Percentiles rank a stretch among this genome's conserved stretches.
phyloP scores from a whole-genome alignment of 257 asterid genomes.

The Linaria vulgaris region DNA sequence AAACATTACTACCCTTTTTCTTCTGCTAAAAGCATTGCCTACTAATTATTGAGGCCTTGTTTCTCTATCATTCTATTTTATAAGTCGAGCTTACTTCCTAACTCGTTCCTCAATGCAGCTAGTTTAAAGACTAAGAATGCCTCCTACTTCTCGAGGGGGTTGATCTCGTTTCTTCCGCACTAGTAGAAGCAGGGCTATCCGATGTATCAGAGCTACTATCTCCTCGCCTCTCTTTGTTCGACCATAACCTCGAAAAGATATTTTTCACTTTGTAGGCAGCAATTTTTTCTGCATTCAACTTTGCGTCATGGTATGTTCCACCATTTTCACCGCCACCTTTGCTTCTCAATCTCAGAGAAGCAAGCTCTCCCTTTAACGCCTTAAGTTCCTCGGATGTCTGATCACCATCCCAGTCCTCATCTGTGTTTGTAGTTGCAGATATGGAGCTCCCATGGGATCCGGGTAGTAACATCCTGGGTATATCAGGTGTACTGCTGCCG shows the following conservation, averaged over 20 bases:
- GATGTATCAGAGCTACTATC: constrained; percentile 92
- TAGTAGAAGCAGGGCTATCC: constrained; percentile 74
- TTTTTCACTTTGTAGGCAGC: constrained; percentile 49
- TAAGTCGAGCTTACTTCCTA: too few species aligned
- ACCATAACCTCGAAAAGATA: constrained; percentile 72
- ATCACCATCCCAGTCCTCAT: constrained; percentile 78
- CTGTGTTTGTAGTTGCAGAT: constrained; percentile 74
- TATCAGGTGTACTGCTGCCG: constrained; percentile 50
- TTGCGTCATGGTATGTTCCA: constrained; percentile 4
- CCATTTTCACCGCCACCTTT: constrained; percentile 20
- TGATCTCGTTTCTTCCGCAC: constrained; percentile 64
- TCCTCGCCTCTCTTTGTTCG: constrained; percentile 58
- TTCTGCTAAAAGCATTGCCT: too few species aligned
- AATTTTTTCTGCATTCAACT: constrained; percentile 38
- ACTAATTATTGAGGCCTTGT: too few species aligned
- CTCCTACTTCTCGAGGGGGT: constrained; percentile 66
- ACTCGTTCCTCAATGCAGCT: too few species aligned
- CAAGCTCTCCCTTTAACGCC: constrained; percentile 62
- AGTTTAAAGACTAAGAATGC: constrained; percentile 35
- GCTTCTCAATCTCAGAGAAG: constrained; percentile 46
- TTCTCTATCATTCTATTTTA: too few species aligned
- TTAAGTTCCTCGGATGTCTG: constrained; percentile 68
- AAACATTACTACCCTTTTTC: too few species aligned
- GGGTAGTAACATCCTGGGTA: constrained; percentile 44
- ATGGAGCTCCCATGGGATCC: constrained; percentile 72